Evolutionary conservation across 2,329 filamentous ascomycete species (phyloP).

Genomic region (Fusarium oligoseptatum): DNA sequence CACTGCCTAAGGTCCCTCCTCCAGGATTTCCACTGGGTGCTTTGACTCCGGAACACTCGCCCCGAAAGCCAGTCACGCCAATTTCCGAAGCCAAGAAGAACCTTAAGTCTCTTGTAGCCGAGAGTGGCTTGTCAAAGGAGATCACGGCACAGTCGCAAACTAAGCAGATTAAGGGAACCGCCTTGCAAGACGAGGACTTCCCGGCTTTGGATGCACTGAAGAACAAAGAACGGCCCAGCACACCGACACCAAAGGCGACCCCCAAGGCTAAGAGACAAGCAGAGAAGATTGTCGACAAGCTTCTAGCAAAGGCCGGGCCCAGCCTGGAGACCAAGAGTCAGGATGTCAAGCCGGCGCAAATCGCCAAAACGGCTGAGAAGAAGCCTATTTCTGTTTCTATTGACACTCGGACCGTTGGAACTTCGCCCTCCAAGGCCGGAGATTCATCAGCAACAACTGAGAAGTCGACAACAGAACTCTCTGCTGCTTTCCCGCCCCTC

Average conservation of each 20-base stretch:
- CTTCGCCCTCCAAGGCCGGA: conserved; percentile 45
- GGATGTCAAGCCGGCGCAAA: conserved; percentile 24
- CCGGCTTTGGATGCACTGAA: conserved; percentile 66
- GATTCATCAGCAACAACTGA: conserved; percentile 50
- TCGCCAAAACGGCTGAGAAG: conserved; percentile 29
- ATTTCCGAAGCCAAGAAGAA: conserved; percentile 57
- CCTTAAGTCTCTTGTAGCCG: conserved; percentile 60
- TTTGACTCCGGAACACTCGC: conserved; percentile 52
- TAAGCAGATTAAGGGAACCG: conserved; percentile 34
- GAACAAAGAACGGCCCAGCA: conserved; percentile 52
- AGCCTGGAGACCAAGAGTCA: conserved; percentile 30
- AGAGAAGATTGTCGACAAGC: conserved; percentile 49
- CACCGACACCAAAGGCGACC: conserved; percentile 52
- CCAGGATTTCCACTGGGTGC: conserved; percentile 44
- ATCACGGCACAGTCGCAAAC: conserved; percentile 56
- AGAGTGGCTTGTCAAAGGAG: conserved; percentile 62
- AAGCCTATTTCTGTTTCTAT: conserved; percentile 58
- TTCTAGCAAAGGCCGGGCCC: conserved; percentile 36
- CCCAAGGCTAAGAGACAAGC: conserved; percentile 50
- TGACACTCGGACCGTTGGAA: conserved; percentile 64
- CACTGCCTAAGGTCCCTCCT: conserved; percentile 44
- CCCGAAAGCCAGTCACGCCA: conserved; percentile 42
- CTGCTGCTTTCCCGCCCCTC: conserved; percentile 64
- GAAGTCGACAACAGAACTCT: conserved; percentile 46
- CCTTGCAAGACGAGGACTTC: conserved; percentile 73